These are phyloP conservation scores for Fraxinus ornus DNA, from an alignment of 305 asterid species.

Conservation along the genomic window DNA sequence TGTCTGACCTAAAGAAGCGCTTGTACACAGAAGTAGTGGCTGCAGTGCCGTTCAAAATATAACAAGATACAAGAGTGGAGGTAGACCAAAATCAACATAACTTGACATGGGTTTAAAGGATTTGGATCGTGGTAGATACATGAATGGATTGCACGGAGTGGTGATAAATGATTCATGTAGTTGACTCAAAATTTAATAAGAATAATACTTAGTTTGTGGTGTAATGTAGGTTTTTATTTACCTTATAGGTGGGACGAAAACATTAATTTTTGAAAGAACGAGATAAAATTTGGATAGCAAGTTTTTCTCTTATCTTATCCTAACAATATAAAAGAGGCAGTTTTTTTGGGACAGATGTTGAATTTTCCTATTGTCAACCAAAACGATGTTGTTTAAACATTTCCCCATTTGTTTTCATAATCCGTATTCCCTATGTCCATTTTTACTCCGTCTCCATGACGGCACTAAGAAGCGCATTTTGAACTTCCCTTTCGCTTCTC, in stretches of 20 bases:
- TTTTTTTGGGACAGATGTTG: too few species aligned
- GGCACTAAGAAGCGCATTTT: too few species aligned
- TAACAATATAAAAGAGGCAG: too few species aligned
- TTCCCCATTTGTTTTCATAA: too few species aligned
- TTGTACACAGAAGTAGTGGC: not conserved
- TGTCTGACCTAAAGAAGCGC: not conserved
- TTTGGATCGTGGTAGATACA: not conserved
- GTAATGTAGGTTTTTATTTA: not conserved
- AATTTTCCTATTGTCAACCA: too few species aligned
- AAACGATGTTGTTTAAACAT: too few species aligned
- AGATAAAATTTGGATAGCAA: not conserved
- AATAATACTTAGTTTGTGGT: not conserved
- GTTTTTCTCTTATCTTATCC: not conserved
- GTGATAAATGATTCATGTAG: not conserved
- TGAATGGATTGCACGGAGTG: not conserved
- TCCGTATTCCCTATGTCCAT: too few species aligned
- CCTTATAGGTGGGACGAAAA: not conserved
- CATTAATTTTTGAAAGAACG: not conserved
- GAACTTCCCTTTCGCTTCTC: too few species aligned
- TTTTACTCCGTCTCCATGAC: too few species aligned
- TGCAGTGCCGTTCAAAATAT: not conserved
- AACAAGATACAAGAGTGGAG: not conserved
- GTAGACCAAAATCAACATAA: not conserved
- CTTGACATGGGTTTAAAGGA: not conserved
- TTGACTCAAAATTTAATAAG: not conserved